These are phyloP conservation scores for Penicillium capsulatum DNA, from an alignment of 2,329 filamentous ascomycete species.

Conservation along the genomic window DNA sequence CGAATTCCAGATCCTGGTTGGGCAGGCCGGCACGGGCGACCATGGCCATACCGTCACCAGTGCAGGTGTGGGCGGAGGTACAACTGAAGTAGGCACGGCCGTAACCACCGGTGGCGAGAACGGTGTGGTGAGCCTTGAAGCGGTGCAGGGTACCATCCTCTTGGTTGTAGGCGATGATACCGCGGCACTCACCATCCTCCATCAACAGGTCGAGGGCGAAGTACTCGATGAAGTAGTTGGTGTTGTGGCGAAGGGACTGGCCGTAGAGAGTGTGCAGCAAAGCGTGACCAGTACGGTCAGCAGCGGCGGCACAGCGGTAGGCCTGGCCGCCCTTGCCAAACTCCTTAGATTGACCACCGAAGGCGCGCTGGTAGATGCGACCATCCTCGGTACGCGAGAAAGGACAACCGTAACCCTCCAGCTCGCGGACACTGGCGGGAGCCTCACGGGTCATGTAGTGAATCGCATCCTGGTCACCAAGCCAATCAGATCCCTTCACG, in stretches of 20 bases:
- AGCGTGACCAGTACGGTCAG: conserved; percentile 94
- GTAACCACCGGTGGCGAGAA: conserved; percentile 94
- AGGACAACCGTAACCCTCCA: conserved; percentile 96
- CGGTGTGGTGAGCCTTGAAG: conserved; percentile 94
- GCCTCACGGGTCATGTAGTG: conserved; percentile 98
- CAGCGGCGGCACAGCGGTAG: conserved; percentile 93
- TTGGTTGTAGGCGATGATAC: conserved; percentile 96
- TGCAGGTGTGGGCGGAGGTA: conserved; percentile 97
- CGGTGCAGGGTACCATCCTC: conserved; percentile 97
- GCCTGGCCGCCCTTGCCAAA: conserved; percentile 96
- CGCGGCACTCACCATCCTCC: conserved; percentile 94
- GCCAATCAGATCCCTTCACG: conserved; percentile 95
- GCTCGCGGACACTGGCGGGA: conserved; percentile 83
- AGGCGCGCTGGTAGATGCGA: conserved; percentile 97
- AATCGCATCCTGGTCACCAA: conserved; percentile 94
- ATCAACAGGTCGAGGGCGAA: conserved; percentile 96
- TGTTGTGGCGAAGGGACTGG: conserved; percentile 94
- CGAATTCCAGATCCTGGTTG: conserved; percentile 99
- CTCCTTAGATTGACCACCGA: conserved; percentile 94
- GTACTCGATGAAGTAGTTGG: conserved; percentile 99
- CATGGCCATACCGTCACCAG: conserved; percentile 99
- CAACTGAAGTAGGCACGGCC: conserved; percentile 98
- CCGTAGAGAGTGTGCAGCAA: conserved; percentile 98
- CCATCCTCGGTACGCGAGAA: conserved; percentile 91
- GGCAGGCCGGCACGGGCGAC: conserved; percentile 94